Conservation (phyloP, 2,329 filamentous ascomycete genomes). For the Phoma sp. region DNA sequence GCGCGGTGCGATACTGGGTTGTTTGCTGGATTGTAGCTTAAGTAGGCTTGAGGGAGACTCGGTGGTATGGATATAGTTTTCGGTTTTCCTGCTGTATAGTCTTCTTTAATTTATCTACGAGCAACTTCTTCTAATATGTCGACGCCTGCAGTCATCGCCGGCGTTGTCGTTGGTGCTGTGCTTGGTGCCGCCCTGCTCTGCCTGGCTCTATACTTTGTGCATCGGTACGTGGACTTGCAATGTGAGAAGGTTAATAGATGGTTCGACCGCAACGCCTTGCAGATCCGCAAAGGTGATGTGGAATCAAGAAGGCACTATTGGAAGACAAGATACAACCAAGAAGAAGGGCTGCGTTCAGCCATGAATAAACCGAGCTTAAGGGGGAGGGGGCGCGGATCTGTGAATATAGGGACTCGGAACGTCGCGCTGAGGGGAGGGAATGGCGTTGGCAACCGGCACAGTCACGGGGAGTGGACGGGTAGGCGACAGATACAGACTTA, state of each 20-base stretch:
- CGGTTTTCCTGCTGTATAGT: too few relatives aligned
- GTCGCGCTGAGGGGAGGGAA: neutral
- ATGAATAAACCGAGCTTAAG: neutral
- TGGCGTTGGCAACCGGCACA: too few relatives aligned
- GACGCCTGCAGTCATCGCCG: neutral
- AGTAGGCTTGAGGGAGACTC: too few relatives aligned
- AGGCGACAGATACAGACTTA: neutral
- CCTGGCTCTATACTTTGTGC: neutral
- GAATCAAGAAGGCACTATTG: neutral
- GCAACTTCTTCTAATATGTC: too few relatives aligned
- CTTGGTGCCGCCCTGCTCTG: neutral
- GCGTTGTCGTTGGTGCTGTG: neutral
- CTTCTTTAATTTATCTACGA: too few relatives aligned
- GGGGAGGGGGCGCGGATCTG: neutral
- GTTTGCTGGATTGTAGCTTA: neutral
- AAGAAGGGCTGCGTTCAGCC: neutral
- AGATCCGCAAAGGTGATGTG: neutral
- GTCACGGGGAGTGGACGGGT: neutral
- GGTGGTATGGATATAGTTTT: too few relatives aligned
- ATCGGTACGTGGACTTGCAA: neutral
- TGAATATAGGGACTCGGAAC: neutral
- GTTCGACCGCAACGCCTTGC: neutral
- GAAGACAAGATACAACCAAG: neutral
- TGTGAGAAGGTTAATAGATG: neutral
- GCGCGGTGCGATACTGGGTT: neutral